Conservation (phyloP, 176 grass and related monocot species). For the Ampelocalamus luodianensis region DNA sequence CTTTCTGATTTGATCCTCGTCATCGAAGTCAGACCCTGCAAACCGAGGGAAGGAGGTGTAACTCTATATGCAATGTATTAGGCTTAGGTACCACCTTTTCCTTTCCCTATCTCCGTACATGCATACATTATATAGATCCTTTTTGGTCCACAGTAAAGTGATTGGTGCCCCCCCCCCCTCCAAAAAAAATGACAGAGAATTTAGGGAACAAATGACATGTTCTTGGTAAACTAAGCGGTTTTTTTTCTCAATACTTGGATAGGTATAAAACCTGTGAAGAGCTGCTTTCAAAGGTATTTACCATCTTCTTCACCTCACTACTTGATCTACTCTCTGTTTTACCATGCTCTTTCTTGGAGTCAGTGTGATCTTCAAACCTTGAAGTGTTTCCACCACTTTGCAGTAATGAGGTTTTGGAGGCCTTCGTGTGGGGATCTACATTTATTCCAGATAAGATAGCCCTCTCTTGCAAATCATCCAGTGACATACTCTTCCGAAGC, state of each 20-base stretch:
- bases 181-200: neutral
- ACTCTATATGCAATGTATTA: neutral
- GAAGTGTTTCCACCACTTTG: neutral
- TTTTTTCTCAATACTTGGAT: neutral
- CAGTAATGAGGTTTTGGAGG: neutral
- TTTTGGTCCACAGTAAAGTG: too few species aligned
- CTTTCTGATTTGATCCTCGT: constrained; percentile 32
- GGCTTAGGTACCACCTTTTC: neutral
- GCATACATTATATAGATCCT: too few species aligned
- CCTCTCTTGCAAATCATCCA: constrained; percentile 36
- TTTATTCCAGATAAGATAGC: neutral
- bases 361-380: neutral
- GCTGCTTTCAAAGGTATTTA: constrained; percentile 39
- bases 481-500: constrained; percentile 26
- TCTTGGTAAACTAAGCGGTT: neutral
- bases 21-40: neutral
- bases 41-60: neutral
- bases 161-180: too few species aligned
- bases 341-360: constrained; percentile 23
- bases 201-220: neutral
- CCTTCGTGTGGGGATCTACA: neutral
- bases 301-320: constrained; percentile 52
- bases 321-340: constrained; percentile 23
- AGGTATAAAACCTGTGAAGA: constrained; percentile 26
- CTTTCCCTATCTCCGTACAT: too few species aligned